These are phyloP conservation scores for Fraxinus albicans DNA, from an alignment of 305 asterid species.

Conservation along the genomic window DNA sequence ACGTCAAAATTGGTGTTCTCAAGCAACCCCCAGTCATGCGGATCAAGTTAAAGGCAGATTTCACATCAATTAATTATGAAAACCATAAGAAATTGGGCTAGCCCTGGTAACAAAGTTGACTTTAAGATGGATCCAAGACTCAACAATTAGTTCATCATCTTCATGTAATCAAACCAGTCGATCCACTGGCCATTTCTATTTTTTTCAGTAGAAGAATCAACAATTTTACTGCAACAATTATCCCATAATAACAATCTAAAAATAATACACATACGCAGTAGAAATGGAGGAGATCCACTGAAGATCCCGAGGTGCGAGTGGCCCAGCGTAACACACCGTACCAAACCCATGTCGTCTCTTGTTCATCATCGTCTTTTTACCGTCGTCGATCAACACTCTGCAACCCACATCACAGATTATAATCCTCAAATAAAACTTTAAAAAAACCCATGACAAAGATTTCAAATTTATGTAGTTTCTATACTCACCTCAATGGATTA, in stretches of 20 bases:
- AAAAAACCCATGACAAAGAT: not conserved
- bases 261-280: constrained; percentile 51
- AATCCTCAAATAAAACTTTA: constrained; percentile 10
- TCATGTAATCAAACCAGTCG: not conserved
- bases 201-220: not conserved
- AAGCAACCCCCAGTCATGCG: not conserved
- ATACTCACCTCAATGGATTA: constrained; percentile 40
- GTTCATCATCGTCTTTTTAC: constrained; percentile 30
- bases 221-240: not conserved
- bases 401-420: constrained; percentile 17
- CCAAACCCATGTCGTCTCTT: constrained; percentile 42
- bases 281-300: constrained; percentile 73
- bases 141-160: not conserved
- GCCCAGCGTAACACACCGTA: constrained; percentile 61
- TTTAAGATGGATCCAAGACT: constrained; percentile 13
- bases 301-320: constrained; percentile 57
- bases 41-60: not conserved
- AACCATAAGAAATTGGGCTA: not conserved
- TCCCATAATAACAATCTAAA: not conserved
- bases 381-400: constrained; percentile 37
- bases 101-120: not conserved
- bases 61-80: not conserved
- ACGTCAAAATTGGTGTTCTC: not conserved
- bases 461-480: not conserved
- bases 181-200: not conserved